A percentile compares a stretch with the other conserved stretches of the same genome.
phyloP scores from a whole-genome alignment of 495 filamentous ascomycete genomes.

The Penicillium pancosmium region DNA sequence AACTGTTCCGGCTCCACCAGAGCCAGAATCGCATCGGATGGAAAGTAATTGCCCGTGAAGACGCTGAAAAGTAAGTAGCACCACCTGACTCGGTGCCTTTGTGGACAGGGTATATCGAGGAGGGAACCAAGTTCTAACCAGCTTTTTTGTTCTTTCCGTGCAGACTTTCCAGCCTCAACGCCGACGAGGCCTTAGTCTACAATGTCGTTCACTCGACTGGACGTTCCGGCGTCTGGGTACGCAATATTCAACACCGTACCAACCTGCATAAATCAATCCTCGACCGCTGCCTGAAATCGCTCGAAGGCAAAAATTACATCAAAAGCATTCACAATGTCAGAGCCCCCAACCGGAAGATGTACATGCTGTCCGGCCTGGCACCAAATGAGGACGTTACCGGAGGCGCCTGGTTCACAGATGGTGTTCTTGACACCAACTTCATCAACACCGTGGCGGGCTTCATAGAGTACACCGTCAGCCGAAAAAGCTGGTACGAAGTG shows the following conservation, averaged over 20 bases:
- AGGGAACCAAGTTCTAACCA: conserved; percentile 8
- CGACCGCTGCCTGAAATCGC: conserved; percentile 71
- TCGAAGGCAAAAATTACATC: conserved; percentile 86
- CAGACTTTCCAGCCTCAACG: conserved; percentile 66
- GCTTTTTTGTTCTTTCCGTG: background rate
- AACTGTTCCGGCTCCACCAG: conserved; percentile 63
- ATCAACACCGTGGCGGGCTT: conserved; percentile 70
- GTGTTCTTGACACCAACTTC: conserved; percentile 82
- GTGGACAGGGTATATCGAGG: background rate
- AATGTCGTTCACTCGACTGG: conserved; percentile 79
- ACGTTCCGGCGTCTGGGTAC: conserved; percentile 84
- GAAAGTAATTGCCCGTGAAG: conserved; percentile 66
- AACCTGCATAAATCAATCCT: conserved; percentile 79
- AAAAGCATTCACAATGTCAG: conserved; percentile 68
- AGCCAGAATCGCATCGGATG: conserved; percentile 61
- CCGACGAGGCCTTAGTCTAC: conserved; percentile 81
- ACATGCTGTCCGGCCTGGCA: conserved; percentile 65
- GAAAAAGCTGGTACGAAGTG: conserved; percentile 65
- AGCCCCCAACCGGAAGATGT: conserved; percentile 62
- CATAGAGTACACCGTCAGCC: conserved; percentile 72
- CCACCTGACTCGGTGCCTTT: background rate
- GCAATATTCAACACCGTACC: conserved; percentile 70
- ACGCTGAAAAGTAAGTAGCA: conserved; percentile 65
- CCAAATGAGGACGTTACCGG: conserved; percentile 89
- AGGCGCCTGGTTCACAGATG: conserved; percentile 90